Percentiles rank a stretch among this genome's conserved stretches.
These are phyloP conservation scores for Hypoxylon sp. DNA, from an alignment of 2,329 filamentous ascomycete species.

Conservation along the genomic window DNA sequence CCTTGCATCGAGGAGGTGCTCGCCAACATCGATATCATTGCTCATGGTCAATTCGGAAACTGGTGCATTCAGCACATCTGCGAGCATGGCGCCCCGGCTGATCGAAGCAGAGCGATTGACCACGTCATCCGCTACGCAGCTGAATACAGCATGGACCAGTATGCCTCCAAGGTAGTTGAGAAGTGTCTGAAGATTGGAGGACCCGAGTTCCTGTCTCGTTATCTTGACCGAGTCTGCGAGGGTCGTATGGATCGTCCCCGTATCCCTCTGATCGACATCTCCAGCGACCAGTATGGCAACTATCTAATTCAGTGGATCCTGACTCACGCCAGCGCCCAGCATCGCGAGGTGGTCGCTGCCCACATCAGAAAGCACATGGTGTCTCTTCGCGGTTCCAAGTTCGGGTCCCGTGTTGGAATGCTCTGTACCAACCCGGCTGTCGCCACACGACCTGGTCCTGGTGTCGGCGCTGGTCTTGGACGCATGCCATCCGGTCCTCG, in stretches of 20 bases:
- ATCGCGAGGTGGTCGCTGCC: constrained; percentile 89
- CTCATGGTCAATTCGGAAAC: constrained; percentile 97
- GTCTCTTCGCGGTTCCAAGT: constrained; percentile 96
- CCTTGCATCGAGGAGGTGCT: constrained; percentile 97
- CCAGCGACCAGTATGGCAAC: constrained; percentile 98
- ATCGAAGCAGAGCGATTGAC: constrained; percentile 92
- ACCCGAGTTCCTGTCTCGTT: constrained; percentile 86
- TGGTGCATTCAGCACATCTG: constrained; percentile 99
- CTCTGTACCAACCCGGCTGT: constrained; percentile 95
- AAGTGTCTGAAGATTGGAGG: constrained; percentile 98
- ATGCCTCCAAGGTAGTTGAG: constrained; percentile 98
- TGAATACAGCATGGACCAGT: constrained; percentile 99
- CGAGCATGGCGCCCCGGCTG: constrained; percentile 89
- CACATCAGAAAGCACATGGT: constrained; percentile 99
- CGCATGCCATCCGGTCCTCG: constrained; percentile 67
- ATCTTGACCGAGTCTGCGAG: constrained; percentile 93
- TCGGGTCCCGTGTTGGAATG: constrained; percentile 98
- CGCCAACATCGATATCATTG: constrained; percentile 92
- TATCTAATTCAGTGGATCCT: constrained; percentile 98
- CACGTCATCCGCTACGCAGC: constrained; percentile 93
- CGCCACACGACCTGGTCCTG: constrained; percentile 86
- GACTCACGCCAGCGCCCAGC: constrained; percentile 84
- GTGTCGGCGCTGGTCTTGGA: constrained; percentile 71
- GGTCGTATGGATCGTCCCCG: constrained; percentile 89
- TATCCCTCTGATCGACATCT: constrained; percentile 97